Evolutionary conservation across 1,284 basidiomycete genomes (phyloP), one percentile per base, ranked within the genome.

Genomic region (Lentinula novae-zelandiae): DNA sequence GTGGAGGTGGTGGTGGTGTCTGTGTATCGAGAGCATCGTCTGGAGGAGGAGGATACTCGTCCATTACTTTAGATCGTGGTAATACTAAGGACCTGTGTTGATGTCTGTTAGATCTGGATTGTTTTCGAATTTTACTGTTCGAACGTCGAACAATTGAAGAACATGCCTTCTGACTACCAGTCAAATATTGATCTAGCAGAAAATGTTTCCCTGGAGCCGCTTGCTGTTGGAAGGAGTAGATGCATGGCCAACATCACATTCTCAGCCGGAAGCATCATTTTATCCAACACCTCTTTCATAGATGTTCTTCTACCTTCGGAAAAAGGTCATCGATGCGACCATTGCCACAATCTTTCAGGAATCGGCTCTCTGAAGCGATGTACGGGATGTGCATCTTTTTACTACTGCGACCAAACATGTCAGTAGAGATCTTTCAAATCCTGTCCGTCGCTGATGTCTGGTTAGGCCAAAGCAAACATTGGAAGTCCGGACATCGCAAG

Each of bases 371-470:
- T 82, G 44, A 78, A 71, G 58, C 80, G 77, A 67, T 90, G 89
- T 66, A 78, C 82, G 2, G 83, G 84, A 12, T 90, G 88, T 65
- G 81, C 78, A 15, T 78, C 80, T 0, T 90, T 87, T 69, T 90
- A 83, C 81, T 92, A 92, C 67, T 92, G 89, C 67, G 78, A 81
- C 64, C 65, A 72, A 33, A 67, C 76, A 70, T 92, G 88, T 90
- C 73, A 7, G 44, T 46, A 72, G 81, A 33, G 55, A 60, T 57
- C 56, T 1, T 15, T 52, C 62, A 17, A 15, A 20, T 9, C 62
- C 63, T 58, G 51, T 62, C 60, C 22, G 62, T 46, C 39, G 38
- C 62, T 66, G 38, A 57, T 34, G 38, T 27, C 52, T 33, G 7
- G 53, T 34, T 68, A 91, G 89, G 89, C 72, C 89, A 92, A 67